Evolutionary conservation across 805 yeast genomes (phyloP), one percentile per base, ranked within the genome.

Genomic region (Zygosaccharomyces pseudorouxii): DNA sequence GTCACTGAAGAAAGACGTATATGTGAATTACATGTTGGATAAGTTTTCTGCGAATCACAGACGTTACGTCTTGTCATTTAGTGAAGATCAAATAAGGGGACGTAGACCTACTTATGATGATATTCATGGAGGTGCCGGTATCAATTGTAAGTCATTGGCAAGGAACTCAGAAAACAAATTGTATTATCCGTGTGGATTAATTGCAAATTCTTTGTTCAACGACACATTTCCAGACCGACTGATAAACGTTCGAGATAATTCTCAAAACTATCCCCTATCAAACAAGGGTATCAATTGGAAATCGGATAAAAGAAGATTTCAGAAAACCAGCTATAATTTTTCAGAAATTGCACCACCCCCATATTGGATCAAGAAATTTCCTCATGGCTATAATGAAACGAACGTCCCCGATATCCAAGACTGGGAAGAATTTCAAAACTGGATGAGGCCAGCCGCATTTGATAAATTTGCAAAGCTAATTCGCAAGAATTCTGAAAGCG

Each of bases 1-100:
- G 42, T 83, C 81, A 48, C 76, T 93, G 64, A 77, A 82, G 28
- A 80, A 86, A 3, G 90, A 95, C 2, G 73, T 89, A 11, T 89
- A 74, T 60, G 60, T 89, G 56, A 87, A 87, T 68, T 92, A 92
- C 72, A 79, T 82, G 58, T 70, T 92, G 58, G 89, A 96, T 47
- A 89, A 89, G 63, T 93, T 92, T 67, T 86, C 79, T 67, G 97
- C 95, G 58, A 92, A 92, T 67, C 99, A 92, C 70, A 81, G 99
- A 59, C 87, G 95, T 59, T 93, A 86, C 65, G 98, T 92, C 33
- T 80, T 82, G 55, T 85, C 95, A 20, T 89, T 81, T 66, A 90
- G 89, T 68, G 87, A 89, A 71, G 80, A 79, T 49, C 99, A 92
- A 71, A 68, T 92, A 38, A 79, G 80, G 47, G 99, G 99, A 9